Conservation (phyloP, 257 asterid species). For the Penstemon newberryi region DNA sequence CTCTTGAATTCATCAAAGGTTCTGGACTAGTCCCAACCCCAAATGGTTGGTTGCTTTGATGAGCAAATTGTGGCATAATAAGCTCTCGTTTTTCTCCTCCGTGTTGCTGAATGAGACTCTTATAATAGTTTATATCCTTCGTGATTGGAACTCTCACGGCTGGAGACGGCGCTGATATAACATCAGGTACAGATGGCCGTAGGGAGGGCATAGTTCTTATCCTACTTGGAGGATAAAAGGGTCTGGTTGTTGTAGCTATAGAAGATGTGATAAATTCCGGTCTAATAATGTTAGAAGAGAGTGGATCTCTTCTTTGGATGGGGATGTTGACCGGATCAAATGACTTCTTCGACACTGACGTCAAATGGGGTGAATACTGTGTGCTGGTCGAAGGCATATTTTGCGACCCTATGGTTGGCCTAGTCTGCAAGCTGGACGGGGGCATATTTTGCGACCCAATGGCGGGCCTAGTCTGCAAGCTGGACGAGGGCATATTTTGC, state of each 20-base stretch:
- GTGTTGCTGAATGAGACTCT: constrained; percentile 60
- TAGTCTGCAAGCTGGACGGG: constrained; percentile 10
- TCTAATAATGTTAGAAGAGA: constrained; percentile 32
- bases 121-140: constrained; percentile 57
- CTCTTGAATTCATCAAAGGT: constrained; percentile 36
- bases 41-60: constrained; percentile 27
- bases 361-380: constrained; percentile 29
- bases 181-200: constrained; percentile 26
- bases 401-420: not conserved
- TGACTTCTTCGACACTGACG: constrained; percentile 20
- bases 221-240: constrained; percentile 40
- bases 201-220: constrained; percentile 21
- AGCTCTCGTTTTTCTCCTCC: constrained; percentile 57
- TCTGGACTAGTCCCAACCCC: constrained; percentile 30
- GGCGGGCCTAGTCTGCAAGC: constrained; percentile 9
- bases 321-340: constrained; percentile 29
- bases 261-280: constrained; percentile 37
- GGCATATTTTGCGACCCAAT: not conserved
- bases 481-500: constrained; percentile 15
- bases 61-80: constrained; percentile 24
- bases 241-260: constrained; percentile 21
- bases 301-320: constrained; percentile 36
- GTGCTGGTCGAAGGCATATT: constrained; percentile 19
- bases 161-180: constrained; percentile 28
- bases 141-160: constrained; percentile 29